Conservation (phyloP, 495 filamentous ascomycete genomes). For the Apiosordaria backusii region DNA sequence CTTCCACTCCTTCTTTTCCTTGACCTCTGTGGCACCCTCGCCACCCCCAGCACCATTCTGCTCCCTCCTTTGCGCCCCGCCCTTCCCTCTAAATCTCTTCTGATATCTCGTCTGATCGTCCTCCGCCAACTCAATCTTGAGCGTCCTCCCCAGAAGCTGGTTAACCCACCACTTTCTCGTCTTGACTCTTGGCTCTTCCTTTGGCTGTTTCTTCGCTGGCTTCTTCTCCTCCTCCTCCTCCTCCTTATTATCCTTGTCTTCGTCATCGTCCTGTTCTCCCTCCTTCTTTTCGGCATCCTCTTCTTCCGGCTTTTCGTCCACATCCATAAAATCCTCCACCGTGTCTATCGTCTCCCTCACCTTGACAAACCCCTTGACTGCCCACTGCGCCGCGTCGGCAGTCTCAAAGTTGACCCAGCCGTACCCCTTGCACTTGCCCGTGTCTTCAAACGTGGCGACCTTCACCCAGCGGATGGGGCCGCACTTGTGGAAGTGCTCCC, state of each 20-base stretch:
- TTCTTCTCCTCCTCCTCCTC: slow-evolving; percentile 13
- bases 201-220: slow-evolving; percentile 19
- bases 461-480: slow-evolving; percentile 75
- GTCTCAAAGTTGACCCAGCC: slow-evolving; percentile 90
- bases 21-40: slow-evolving; percentile 20
- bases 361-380: slow-evolving; percentile 76
- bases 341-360: slow-evolving; percentile 53
- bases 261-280: slow-evolving; percentile 46
- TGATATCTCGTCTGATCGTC: slow-evolving; percentile 81
- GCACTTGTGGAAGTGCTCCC: slow-evolving; percentile 75
- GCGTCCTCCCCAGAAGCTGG: slow-evolving; percentile 65
- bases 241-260: slow-evolving; percentile 22
- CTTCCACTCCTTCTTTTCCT: slow-evolving; percentile 28
- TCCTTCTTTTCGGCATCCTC: slow-evolving; percentile 29
- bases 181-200: slow-evolving; percentile 48
- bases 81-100: slow-evolving; percentile 80
- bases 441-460: slow-evolving; percentile 92
- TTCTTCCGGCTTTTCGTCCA: slow-evolving; percentile 45
- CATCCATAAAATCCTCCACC: slow-evolving; percentile 57
- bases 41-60: slow-evolving; percentile 7
- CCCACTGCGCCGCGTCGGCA: slow-evolving; percentile 66
- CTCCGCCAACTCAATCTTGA: slow-evolving; percentile 92
- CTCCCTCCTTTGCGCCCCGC: slow-evolving; percentile 25
- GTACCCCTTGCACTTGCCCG: slow-evolving; percentile 96
- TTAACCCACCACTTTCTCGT: slow-evolving; percentile 79